Base-by-base conservation (phyloP, 2,329 filamentous ascomycete genomes). In the Apiospora saccharicola region DNA sequence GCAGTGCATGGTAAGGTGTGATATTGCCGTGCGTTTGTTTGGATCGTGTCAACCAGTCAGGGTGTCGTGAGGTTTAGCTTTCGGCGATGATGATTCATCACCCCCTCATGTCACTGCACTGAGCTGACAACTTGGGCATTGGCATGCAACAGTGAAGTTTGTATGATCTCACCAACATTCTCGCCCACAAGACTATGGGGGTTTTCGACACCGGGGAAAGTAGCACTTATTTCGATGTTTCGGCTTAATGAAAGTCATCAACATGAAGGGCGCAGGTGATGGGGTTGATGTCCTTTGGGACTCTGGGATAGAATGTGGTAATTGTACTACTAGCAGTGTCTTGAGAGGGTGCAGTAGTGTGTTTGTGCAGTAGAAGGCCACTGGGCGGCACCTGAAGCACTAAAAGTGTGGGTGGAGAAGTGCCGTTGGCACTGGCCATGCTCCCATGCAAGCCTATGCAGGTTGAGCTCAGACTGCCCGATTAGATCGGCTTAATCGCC, bases 41-140 rank as follows among this genome's bases (percentile, higher is more conserved):
- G 53, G 16, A 37, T 61, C 26, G 30, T n/a, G 53, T 37, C 30
- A 3, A 4, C 53, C 53, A 61, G 53, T 64, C 37, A 26, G 24
- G 34, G 57, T 41, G 57, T 64, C 57, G 34, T 41, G 30, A 6
- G 34, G n/a, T 71, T 41, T 43, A 57, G 64, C 34, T 64, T 51
- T 71, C 47, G 46, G 68, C 24, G 46, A 26, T 70, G 47, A 72
- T 72, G 71, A 72, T 67, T 72, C 71, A 72, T 67, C 69, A 51
- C 46, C 41, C 30, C 68, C 67, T 57, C 67, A 51, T 30, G 34
- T 51, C 34, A 30, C 47, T 34, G 43, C 49, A 71, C 53, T 64
- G 64, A 68, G 44, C 44, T 43, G 44, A 37, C 44, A 26, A 2
- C 49, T 30, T 44, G 43, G 71, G 61, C 67, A 70, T 72, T 5